These are phyloP conservation scores for Rhododendron simsii DNA, from an alignment of 148 eudicot species.

Conservation along the genomic window DNA sequence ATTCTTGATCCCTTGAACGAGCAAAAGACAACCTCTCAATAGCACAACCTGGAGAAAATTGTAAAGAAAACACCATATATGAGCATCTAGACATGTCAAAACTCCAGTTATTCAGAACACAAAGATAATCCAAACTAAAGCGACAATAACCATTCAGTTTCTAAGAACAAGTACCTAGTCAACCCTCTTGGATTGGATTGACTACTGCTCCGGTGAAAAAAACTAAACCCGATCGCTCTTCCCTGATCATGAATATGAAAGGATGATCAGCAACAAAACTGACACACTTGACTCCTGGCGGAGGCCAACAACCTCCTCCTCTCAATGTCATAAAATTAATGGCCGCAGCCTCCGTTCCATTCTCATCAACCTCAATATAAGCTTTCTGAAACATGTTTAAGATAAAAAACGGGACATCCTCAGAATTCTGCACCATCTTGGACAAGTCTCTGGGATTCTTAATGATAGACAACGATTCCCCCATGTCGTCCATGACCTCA, in stretches of 20 bases:
- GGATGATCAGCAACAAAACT: slow-evolving; percentile 22
- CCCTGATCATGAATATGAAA: slow-evolving; percentile 7
- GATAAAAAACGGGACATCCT: neutral
- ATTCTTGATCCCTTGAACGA: too few species aligned
- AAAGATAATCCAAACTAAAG: neutral
- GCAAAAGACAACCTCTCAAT: too few species aligned
- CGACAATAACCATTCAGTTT: neutral
- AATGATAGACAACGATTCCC: slow-evolving; percentile 1
- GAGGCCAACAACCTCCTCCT: neutral
- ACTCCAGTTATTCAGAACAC: neutral
- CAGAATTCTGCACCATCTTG: neutral
- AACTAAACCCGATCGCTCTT: slow-evolving; percentile 5
- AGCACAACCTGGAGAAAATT: too few species aligned
- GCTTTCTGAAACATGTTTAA: slow-evolving; percentile 9
- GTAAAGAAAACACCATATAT: too few species aligned
- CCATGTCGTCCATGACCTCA: slow-evolving; percentile 7
- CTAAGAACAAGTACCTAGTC: neutral
- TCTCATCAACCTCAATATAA: slow-evolving; percentile 20
- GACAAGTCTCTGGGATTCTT: neutral
- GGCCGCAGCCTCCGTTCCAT: slow-evolving; percentile 20
- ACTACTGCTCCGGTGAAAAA: slow-evolving; percentile 11
- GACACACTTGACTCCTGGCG: too few species aligned
- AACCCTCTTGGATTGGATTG: neutral
- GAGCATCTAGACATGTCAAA: too few species aligned
- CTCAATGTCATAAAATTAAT: neutral